Base-by-base conservation (phyloP, 1,139 yeast species). In the Hansenula anomala region DNA sequence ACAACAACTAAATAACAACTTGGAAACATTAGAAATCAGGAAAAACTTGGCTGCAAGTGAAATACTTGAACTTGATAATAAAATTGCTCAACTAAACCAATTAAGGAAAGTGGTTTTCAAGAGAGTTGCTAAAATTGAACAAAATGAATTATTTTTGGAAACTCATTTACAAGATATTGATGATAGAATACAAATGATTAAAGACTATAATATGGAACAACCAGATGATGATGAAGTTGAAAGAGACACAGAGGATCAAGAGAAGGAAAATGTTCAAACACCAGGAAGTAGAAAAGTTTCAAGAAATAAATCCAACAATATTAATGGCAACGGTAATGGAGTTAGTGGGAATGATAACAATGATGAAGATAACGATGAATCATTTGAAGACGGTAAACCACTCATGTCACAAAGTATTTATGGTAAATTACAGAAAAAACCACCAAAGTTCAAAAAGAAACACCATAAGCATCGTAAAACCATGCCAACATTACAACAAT, bases 21-120 rank as follows among this genome's bases (percentile, higher is more conserved):
- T 80, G 45, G 82, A 76, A 45, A 58, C 76, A 17, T 52, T 80
- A 36, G 83, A 78, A 45, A 69, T 82, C 24, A 71, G 83, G 38
- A 80, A 82, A 57, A 79, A 80, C 22, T 58, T 80, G 27, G 80
- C 85, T 0, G 70, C 83, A 1, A 69, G 68, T 46, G 89, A 82
- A 50, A 76, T 82, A 36, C 59, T 64, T 36, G 89, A 79, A 42
- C 66, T 83, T 31, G 89, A 82, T 53, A 56, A 56, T 33, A 71
- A 78, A 47, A 71, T 83, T 33, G 66, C 69, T 34, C 69, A 67
- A 47, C 54, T 82, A 34, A 71, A 73, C 40, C 50, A 61, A 14
- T 63, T 71, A 61, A 66, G 88, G 38, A 64, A 69, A 40, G 52
- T 68, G 18, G 73, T 79, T 22, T 74, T 80, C 47, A 76, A 78